Evolutionary conservation across 495 filamentous ascomycete genomes (phyloP).

Genomic region (Penicillium herquei): DNA sequence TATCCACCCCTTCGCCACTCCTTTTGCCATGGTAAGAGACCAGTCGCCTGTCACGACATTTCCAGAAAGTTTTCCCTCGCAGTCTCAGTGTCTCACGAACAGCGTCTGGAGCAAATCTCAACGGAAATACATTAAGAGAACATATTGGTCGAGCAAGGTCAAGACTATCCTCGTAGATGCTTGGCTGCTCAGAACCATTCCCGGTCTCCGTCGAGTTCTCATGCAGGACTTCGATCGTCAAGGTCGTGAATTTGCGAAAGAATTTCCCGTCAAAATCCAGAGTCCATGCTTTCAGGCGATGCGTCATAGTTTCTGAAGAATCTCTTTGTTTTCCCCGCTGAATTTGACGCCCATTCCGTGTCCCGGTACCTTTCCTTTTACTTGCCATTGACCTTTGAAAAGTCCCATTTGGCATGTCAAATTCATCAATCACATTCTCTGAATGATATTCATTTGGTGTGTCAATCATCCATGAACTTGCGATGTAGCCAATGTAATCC

Average conservation of each 20-base stretch:
- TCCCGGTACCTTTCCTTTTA: too few species aligned
- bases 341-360: too few species aligned
- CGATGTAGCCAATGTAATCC: background rate
- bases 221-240: background rate
- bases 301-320: too few species aligned
- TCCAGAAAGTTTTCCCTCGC: slow-evolving; percentile 19
- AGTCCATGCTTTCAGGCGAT: background rate
- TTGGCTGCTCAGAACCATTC: background rate
- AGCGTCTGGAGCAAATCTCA: background rate
- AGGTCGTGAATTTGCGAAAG: background rate
- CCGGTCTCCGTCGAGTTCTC: background rate
- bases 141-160: background rate
- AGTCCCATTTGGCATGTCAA: too few species aligned
- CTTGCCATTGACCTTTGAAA: too few species aligned
- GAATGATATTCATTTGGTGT: background rate
- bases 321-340: too few species aligned
- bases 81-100: background rate
- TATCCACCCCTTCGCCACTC: slow-evolving; percentile 7
- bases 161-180: background rate
- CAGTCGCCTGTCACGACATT: slow-evolving; percentile 12
- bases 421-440: too few species aligned
- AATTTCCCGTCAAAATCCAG: background rate
- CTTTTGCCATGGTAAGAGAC: slow-evolving; percentile 17
- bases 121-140: background rate
- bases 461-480: background rate